phyloP scores from a whole-genome alignment of 2,329 filamentous ascomycete genomes.

The Sclerotinia trifoliorum region DNA sequence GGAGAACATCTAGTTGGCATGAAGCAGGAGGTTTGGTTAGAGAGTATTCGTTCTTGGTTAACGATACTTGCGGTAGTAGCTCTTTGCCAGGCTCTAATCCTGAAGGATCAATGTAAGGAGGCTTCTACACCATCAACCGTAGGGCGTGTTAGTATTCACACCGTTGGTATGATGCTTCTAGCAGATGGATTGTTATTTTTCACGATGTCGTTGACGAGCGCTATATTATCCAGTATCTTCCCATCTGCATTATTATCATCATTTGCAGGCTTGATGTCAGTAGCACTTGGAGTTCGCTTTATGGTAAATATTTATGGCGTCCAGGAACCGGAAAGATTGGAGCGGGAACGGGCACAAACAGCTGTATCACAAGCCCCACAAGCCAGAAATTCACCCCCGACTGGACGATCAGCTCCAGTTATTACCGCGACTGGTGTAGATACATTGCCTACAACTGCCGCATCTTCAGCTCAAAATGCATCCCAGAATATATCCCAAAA shows the following conservation, averaged over 20 bases:
- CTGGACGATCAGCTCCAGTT: constrained; percentile 27
- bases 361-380: constrained; percentile 34
- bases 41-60: constrained; percentile 58
- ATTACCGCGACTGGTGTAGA: constrained; percentile 34
- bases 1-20: constrained; percentile 57
- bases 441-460: constrained; percentile 22
- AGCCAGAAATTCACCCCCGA: constrained; percentile 32
- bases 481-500: constrained; percentile 23
- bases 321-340: constrained; percentile 57
- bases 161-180: constrained; percentile 59
- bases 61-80: constrained; percentile 56
- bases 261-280: constrained; percentile 54
- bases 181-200: constrained; percentile 61
- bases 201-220: constrained; percentile 54
- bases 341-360: constrained; percentile 33
- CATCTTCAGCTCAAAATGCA: constrained; percentile 11
- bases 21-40: constrained; percentile 59
- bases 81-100: constrained; percentile 59
- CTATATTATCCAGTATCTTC: constrained; percentile 55
- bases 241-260: constrained; percentile 56
- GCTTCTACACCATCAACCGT: constrained; percentile 66
- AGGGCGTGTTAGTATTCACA: constrained; percentile 64
- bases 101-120: constrained; percentile 65
- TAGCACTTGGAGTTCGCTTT: constrained; percentile 57
- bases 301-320: constrained; percentile 59